A percentile compares a stretch with the other conserved stretches of the same genome.
Conservation (phyloP, 1,139 yeast genomes). For the Hansenula sp. region DNA sequence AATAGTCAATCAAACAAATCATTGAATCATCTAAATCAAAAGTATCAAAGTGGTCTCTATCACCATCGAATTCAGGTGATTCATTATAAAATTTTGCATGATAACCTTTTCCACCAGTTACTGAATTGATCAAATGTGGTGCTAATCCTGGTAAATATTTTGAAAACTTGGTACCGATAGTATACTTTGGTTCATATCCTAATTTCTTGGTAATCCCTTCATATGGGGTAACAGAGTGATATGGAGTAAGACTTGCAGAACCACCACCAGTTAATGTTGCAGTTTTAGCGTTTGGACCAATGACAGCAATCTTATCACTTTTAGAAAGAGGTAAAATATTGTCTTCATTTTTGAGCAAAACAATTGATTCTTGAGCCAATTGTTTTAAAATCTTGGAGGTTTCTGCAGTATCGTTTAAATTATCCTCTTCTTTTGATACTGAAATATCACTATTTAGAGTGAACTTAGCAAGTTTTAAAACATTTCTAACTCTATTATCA, state of each 20-base stretch:
- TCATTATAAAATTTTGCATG: slow-evolving; percentile 36
- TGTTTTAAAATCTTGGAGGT: slow-evolving; percentile 40
- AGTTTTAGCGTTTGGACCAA: slow-evolving; percentile 47
- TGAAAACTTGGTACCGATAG: slow-evolving; percentile 34
- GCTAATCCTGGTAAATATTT: slow-evolving; percentile 29
- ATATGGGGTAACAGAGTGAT: slow-evolving; percentile 42
- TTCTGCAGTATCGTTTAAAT: slow-evolving; percentile 36
- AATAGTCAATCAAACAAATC: slow-evolving; percentile 46
- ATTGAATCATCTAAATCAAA: slow-evolving; percentile 30
- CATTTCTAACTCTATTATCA: slow-evolving; percentile 40
- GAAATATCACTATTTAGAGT: slow-evolving; percentile 37
- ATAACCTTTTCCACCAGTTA: slow-evolving; percentile 39
- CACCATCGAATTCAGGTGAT: slow-evolving; percentile 30
- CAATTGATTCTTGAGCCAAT: slow-evolving; percentile 48
- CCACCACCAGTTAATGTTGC: slow-evolving; percentile 49
- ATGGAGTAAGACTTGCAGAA: slow-evolving; percentile 43
- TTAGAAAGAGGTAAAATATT: slow-evolving; percentile 37
- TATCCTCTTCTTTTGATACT: slow-evolving; percentile 31
- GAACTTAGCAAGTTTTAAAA: slow-evolving; percentile 42
- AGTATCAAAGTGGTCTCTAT: slow-evolving; percentile 35
- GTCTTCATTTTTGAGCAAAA: slow-evolving; percentile 48
- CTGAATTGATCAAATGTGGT: slow-evolving; percentile 25
- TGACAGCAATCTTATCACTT: slow-evolving; percentile 38
- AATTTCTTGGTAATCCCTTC: slow-evolving; percentile 35
- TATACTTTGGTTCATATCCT: slow-evolving; percentile 26